Base-by-base conservation (phyloP, 257 asterid species). In the Phtheirospermum japonicum region DNA sequence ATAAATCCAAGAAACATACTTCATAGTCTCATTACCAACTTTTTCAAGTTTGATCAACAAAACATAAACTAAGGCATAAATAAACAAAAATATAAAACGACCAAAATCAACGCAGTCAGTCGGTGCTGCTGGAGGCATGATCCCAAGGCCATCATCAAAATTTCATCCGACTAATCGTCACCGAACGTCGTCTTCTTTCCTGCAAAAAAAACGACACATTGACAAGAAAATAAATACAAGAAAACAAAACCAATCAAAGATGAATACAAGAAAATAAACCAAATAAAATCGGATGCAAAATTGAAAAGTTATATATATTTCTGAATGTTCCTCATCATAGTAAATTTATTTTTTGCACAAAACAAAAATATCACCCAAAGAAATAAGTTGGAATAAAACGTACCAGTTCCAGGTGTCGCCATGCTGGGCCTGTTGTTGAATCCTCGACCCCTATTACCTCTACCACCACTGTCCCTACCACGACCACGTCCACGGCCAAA, bases 401-500 rank as follows among this genome's bases (percentile, higher is more conserved):
- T 53, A 67, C 75, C 71, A 40, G 68, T 55, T 14, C 63, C 76
- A 48, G 59, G 12, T 9, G 69, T 18, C 50, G 61, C 71, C 59
- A 72, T 7, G 61, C n/a, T 69, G 13, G 77, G 73, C 55, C 36
- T 33, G 69, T 4, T 20, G 39, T 48, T 23, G 63, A n/a, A 8
- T 61, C 64, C 67, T 49, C 65, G 64, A 16, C 71, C 72, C 23
- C 81, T 11, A n/a, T 49, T 13, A 1, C 64, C 45, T 4, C 73
- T 51, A 3, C 40, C 50, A 23, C 68, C 37, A 7, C 67, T 33
- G 31, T 50, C 70, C 6, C 19, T 33, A 52, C 61, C 51, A 4
- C 18, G 23, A 8, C 58, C n/a, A 9, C 65, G 17, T 8, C 65
- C 14, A 18, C 69, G 36, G 4, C 77, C 76, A 54, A 9, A 23